Percentiles rank a stretch among this genome's conserved stretches.
Conservation (phyloP, 2,329 filamentous ascomycete genomes). For the Colletotrichum neosansevieriae region DNA sequence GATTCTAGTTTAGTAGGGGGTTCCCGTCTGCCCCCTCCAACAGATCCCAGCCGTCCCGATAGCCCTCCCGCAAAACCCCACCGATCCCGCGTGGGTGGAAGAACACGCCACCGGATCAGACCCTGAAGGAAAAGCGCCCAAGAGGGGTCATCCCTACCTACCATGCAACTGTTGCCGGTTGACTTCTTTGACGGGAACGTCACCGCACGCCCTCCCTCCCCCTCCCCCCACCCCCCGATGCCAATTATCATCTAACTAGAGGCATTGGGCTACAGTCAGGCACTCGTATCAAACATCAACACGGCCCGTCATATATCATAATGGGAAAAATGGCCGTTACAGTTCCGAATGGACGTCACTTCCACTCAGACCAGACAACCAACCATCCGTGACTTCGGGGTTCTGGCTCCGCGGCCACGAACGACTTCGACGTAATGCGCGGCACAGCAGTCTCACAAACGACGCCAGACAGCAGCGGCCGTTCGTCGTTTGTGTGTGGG, state of each 20-base stretch:
- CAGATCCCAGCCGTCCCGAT: slow-evolving; percentile 9
- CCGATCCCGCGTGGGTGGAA: slow-evolving; percentile 33
- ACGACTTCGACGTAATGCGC: slow-evolving; percentile 11
- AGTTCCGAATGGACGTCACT: background rate
- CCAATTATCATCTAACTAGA: background rate
- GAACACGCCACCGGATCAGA: slow-evolving; percentile 25
- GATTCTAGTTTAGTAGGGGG: slow-evolving; percentile 14
- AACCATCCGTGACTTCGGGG: slow-evolving; percentile 3
- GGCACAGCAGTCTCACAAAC: slow-evolving; percentile 21
- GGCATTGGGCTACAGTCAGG: slow-evolving; percentile 32
- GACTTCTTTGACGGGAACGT: background rate
- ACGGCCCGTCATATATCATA: slow-evolving; percentile 12
- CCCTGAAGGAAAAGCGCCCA: slow-evolving; percentile 20
- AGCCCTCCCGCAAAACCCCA: slow-evolving; percentile 35
- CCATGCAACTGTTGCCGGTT: no score
- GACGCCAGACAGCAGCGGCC: slow-evolving; percentile 13
- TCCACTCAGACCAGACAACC: background rate
- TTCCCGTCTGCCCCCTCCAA: slow-evolving; percentile 22
- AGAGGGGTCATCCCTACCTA: background rate
- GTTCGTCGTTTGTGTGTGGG: background rate
- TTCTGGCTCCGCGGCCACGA: slow-evolving; percentile 6
- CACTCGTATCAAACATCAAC: slow-evolving; percentile 6
- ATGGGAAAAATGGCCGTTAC: slow-evolving; percentile 6
- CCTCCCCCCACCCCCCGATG: no score
- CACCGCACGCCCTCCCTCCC: no score